Evolutionary conservation across 1,284 basidiomycete genomes (phyloP), one percentile per base, ranked within the genome.

Genomic region (Microbotryum silenes-acaulis): DNA sequence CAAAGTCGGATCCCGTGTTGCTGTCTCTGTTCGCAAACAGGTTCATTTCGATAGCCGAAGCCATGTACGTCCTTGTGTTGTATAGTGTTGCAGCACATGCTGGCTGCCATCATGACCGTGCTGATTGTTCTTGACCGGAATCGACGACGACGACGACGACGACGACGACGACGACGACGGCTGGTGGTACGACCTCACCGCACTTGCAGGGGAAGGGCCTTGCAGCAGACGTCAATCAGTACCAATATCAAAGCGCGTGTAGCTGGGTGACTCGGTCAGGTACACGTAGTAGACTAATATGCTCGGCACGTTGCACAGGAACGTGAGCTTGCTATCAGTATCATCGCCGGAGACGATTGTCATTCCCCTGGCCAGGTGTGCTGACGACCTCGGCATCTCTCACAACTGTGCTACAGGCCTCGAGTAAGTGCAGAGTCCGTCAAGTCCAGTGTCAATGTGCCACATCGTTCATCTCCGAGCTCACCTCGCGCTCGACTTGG

Each of bases 11-110:
- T 74, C 89, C 90, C 1, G 91, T 94, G 69, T 77, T 92, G 45
- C 81, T 94, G 59, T 91, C 89, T 0, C 81, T 94, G 33, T 93
- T 93, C 71, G 88, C 89, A 27, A 91, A 93, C 72, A 85, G 91
- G 18, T 64, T 59, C 60, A 60, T 64, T 51, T 56, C 21, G 3
- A 60, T 60, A 23, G 89, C 89, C 6, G 89, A 94, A 74, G 90
- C 91, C 4, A 94, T 93, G 91, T 33, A 81, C 88, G 42, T 87
- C 87, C 1, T 65, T 21, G 16, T 20, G 16, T 4, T 6, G 25
- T 21, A n/a, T 20, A 21, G n/a, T 27, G 12, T 23, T 37, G 12
- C 12, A 10, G 29, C 14, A 31, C 29, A 12, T 37, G 31, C 29
- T 21, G 33, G 6, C 21, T 52, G 18, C 27, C 27, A 27, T n/a